Evolutionary conservation across 2,329 filamentous ascomycete species (phyloP).

Genomic region (Diaporthe capsici): DNA sequence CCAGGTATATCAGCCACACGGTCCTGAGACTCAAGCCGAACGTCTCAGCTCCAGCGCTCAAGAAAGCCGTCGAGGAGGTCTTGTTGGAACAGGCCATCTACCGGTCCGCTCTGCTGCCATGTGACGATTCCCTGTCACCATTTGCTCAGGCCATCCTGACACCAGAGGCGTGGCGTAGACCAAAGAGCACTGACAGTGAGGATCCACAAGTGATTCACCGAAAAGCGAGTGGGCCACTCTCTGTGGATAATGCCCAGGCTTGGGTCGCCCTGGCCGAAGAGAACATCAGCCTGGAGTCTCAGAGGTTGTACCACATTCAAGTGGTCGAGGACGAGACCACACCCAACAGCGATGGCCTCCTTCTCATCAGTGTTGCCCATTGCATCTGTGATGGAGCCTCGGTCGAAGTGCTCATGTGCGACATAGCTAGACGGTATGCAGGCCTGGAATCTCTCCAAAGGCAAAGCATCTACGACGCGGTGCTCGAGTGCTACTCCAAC

Average conservation of each 20-base stretch:
- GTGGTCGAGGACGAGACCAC: conserved; percentile 44
- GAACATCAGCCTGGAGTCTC: conserved; percentile 44
- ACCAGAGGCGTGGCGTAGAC: conserved; percentile 35
- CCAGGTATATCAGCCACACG: conserved; percentile 52
- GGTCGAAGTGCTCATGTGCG: conserved; percentile 50
- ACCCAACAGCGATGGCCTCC: conserved; percentile 17
- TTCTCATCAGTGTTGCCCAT: conserved; percentile 54
- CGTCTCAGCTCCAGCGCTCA: conserved; percentile 46
- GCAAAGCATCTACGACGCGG: conserved; percentile 40
- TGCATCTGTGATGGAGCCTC: conserved; percentile 55
- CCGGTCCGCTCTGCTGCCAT: conserved; percentile 50
- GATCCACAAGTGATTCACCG: conserved; percentile 22
- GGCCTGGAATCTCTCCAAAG: conserved; percentile 42
- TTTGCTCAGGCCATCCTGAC: conserved; percentile 52
- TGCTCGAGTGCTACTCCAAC: conserved; percentile 41
- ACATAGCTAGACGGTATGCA: conserved; percentile 47
- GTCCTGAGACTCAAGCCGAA: conserved; percentile 46
- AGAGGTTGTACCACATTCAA: conserved; percentile 43
- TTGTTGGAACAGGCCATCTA: conserved; percentile 50
- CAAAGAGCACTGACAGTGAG: conserved; percentile 40
- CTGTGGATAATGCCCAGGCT: conserved; percentile 37
- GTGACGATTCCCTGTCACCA: conserved; percentile 52
- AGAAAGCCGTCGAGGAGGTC: conserved; percentile 47
- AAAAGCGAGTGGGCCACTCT: conserved; percentile 1
- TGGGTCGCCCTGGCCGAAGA: conserved; percentile 43